Base-by-base conservation (phyloP, 2,329 filamentous ascomycete genomes). In the Beauveria sp. region DNA sequence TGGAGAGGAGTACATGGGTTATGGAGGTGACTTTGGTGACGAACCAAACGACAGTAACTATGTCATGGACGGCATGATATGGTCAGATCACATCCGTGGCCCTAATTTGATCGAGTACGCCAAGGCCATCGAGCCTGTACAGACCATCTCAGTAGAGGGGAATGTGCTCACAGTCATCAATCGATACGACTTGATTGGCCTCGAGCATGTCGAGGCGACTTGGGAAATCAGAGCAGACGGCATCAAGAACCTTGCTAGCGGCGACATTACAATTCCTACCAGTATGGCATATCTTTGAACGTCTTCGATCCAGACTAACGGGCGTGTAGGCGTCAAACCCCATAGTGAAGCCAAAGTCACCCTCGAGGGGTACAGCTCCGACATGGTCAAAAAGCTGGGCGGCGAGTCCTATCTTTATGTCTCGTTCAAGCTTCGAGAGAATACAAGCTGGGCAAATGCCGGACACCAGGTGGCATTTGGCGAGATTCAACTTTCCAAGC, bases 11-110 rank as follows among this genome's bases (percentile, higher is more conserved):
- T 83, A 78, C 65, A 82, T 81, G 70, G 84, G 75, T 0, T 86
- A 86, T 47, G 84, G 84, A 1, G 84, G 84, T 2, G 84, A 87
- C 67, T 87, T 86, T 69, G 81, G 80, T 3, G 84, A 87, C 54
- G 73, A 78, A 0, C 84, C 83, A 0, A 84, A 87, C 64, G 84
- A 87, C 66, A 75, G 73, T 1, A 83, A 81, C 60, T 87, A 86
- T 57, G 78, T 83, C 47, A 78, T 85, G 75, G 82, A 85, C 62
- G 83, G 83, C 2, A 72, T 85, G 8, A 49, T 69, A 40, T 62
- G 60, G 52, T 79, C 78, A 5, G 72, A 77, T n/a, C 81, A 84
- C 65, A 76, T 72, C 0, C 79, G 81, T 0, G 78, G 76, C 0
- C 80, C 81, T 0, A 82, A 83, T 0, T 68, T 86, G 22, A 63